A percentile compares a stretch with the other conserved stretches of the same genome.
phyloP scores from a whole-genome alignment of 352 stramenopile genomes.

The Phytophthora sojae region DNA sequence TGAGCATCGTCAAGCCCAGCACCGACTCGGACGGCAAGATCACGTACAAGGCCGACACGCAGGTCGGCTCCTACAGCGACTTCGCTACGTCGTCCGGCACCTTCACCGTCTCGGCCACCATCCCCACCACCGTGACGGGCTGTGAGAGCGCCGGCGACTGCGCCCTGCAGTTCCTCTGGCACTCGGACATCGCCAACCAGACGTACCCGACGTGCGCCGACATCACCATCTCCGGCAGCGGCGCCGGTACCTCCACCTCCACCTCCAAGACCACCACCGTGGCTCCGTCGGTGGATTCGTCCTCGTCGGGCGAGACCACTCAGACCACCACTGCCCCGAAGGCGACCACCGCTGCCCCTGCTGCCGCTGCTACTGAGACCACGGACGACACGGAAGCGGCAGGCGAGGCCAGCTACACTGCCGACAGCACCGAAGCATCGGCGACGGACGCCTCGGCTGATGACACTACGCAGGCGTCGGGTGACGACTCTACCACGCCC shows the following conservation, averaged over 20 bases:
- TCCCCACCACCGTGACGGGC: slow-evolving; percentile 42
- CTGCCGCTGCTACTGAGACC: slow-evolving; percentile 10
- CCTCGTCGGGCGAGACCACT: slow-evolving; percentile 13
- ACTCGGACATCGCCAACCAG: slow-evolving; percentile 39
- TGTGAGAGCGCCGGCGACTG: slow-evolving; percentile 44
- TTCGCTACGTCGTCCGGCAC: slow-evolving; percentile 51
- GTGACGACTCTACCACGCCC: not conserved
- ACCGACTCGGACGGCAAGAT: slow-evolving; percentile 49
- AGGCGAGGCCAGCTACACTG: slow-evolving; percentile 16
- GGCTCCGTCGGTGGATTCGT: slow-evolving; percentile 3
- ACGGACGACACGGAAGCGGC: slow-evolving; percentile 26
- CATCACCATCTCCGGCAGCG: slow-evolving; percentile 33
- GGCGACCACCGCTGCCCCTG: slow-evolving; percentile 2
- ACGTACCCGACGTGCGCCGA: slow-evolving; percentile 42
- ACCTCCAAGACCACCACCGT: not conserved
- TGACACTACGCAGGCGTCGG: not conserved
- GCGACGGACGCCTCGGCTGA: not conserved
- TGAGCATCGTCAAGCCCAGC: slow-evolving; percentile 63
- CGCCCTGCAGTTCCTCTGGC: slow-evolving; percentile 41
- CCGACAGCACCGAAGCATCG: not conserved
- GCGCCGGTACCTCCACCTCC: slow-evolving; percentile 16
- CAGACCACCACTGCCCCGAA: slow-evolving; percentile 10
- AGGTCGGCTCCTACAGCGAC: slow-evolving; percentile 44
- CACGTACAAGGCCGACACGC: slow-evolving; percentile 52
- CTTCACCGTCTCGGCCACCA: slow-evolving; percentile 39